Evolutionary conservation across 177 flowering plant genomes (phyloP).

Genomic region (Tripterygium wilfordii): DNA sequence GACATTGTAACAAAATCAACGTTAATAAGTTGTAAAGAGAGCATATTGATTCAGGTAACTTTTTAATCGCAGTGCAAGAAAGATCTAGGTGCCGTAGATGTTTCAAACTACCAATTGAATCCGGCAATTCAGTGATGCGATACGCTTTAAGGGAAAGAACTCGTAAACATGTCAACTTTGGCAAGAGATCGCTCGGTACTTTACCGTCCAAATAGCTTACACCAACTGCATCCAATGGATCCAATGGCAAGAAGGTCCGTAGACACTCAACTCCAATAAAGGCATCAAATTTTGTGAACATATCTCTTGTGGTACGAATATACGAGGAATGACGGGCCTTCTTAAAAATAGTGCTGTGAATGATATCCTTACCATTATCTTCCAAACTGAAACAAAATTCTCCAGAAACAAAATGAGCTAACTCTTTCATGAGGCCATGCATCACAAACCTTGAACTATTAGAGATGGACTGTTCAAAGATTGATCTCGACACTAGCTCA

Average conservation of each 20-base stretch:
- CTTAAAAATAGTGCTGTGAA: too few species aligned
- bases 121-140: constrained; percentile 4
- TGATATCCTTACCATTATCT: too few species aligned
- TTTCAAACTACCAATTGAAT: constrained; percentile 14
- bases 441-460: not conserved
- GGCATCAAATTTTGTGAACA: not conserved
- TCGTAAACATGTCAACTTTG: constrained; percentile 12
- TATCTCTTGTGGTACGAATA: constrained; percentile 2
- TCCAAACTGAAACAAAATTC: not conserved
- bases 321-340: constrained; percentile 7
- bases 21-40: constrained; percentile 16
- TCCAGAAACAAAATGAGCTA: constrained; percentile 2
- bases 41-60: constrained; percentile 8
- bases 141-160: not conserved
- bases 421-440: not conserved
- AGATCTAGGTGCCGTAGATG: constrained; percentile 22
- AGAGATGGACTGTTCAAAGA: not conserved
- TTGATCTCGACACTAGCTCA: constrained; percentile 3
- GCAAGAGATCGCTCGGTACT: not conserved
- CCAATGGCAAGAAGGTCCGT: constrained; percentile 7
- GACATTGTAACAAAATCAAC: constrained; percentile 1
- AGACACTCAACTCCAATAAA: not conserved
- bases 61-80: not conserved
- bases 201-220: not conserved
- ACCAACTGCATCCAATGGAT: not conserved